Evolutionary conservation across 2,329 filamentous ascomycete species (phyloP).

Genomic region (Fusarium coicis): DNA sequence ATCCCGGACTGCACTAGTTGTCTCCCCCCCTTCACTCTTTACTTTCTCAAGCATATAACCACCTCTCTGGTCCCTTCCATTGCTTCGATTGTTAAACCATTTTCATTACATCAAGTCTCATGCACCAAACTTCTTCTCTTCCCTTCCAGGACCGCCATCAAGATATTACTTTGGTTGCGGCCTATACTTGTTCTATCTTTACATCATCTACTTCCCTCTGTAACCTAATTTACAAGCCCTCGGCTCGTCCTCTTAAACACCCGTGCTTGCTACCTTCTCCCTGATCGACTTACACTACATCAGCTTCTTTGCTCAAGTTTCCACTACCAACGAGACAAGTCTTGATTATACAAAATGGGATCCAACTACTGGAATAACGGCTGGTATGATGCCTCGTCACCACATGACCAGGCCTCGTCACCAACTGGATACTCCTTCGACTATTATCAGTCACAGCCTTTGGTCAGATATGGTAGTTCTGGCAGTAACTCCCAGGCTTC

Average conservation of each 20-base stretch:
- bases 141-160: constrained; percentile 29
- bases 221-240: constrained; percentile 12
- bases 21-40: constrained; percentile 8
- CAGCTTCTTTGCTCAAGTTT: neutral
- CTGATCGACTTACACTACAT: constrained; percentile 4
- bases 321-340: neutral
- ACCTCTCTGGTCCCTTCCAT: constrained; percentile 3
- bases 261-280: constrained; percentile 4
- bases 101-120: constrained; percentile 24
- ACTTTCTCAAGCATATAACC: constrained; percentile 28
- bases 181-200: constrained; percentile 25
- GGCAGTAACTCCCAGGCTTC: constrained; percentile 44
- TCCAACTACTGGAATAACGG: constrained; percentile 26
- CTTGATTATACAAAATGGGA: constrained; percentile 24
- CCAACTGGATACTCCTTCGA: constrained; percentile 29
- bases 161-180: constrained; percentile 28
- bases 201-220: neutral
- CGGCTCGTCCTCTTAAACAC: constrained; percentile 27
- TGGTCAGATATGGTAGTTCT: constrained; percentile 46
- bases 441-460: constrained; percentile 41
- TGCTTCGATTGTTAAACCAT: neutral
- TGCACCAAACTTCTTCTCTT: constrained; percentile 22
- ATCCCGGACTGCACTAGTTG: constrained; percentile 17
- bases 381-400: constrained; percentile 30
- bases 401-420: constrained; percentile 34